Conservation (phyloP, 2,329 filamentous ascomycete species). For the Gnomoniopsis smithogilvyi region DNA sequence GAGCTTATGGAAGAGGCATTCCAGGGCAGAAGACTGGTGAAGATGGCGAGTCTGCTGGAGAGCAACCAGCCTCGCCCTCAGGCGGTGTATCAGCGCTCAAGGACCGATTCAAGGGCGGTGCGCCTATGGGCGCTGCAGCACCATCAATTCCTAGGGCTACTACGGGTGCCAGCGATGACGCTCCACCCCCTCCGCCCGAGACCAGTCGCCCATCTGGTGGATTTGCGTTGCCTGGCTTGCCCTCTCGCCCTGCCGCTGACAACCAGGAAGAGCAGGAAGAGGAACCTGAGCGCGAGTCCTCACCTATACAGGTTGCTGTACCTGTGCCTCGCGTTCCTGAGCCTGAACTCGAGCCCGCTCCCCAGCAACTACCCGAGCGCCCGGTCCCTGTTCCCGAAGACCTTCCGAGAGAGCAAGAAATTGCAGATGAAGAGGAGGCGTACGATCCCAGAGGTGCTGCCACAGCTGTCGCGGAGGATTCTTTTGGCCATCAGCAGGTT, state of each 20-base stretch:
- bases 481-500: constrained; percentile 36
- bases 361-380: constrained; percentile 49
- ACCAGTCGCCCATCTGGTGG: constrained; percentile 70
- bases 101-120: constrained; percentile 78
- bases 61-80: constrained; percentile 52
- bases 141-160: constrained; percentile 31
- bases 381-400: constrained; percentile 62
- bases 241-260: constrained; percentile 53
- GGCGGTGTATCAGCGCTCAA: constrained; percentile 71
- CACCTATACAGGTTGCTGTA: constrained; percentile 81
- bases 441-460: constrained; percentile 59
- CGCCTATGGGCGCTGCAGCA: constrained; percentile 58
- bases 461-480: constrained; percentile 48
- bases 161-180: constrained; percentile 38
- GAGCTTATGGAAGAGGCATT: constrained; percentile 64
- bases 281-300: constrained; percentile 52
- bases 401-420: constrained; percentile 61
- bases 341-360: constrained; percentile 48
- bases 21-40: constrained; percentile 63
- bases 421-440: constrained; percentile 61
- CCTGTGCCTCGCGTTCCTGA: constrained; percentile 69
- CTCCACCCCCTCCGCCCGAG: constrained; percentile 56
- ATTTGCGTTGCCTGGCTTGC: constrained; percentile 75
- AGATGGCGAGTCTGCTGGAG: constrained; percentile 38
- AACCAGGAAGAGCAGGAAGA: constrained; percentile 57